Conservation (phyloP, 768 basidiomycete genomes). For the Boletus huronensis region DNA sequence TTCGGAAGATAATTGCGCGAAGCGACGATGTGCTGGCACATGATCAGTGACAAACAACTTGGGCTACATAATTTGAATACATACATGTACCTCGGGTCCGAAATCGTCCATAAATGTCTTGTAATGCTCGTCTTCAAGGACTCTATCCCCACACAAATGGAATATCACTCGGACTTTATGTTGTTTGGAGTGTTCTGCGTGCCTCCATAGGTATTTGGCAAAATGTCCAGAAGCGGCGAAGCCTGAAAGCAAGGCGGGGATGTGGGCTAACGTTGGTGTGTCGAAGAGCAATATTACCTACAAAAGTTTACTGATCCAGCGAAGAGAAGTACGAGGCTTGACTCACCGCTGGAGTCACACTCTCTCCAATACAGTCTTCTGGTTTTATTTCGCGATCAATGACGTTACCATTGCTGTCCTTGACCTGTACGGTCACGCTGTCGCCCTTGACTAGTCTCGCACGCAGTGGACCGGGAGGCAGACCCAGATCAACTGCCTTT, state of each 20-base stretch:
- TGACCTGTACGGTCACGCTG: conserved; percentile 52
- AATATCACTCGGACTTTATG: conserved; percentile 50
- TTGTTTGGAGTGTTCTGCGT: conserved; percentile 38
- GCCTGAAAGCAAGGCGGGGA: conserved; percentile 46
- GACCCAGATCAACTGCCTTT: conserved; percentile 60
- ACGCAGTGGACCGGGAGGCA: conserved; percentile 59
- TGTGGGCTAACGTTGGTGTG: conserved; percentile 59
- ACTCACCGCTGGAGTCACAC: conserved; percentile 47
- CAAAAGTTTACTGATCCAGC: background rate
- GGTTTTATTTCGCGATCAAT: conserved; percentile 50
- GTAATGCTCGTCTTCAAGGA: conserved; percentile 69
- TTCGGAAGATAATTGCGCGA: conserved; percentile 60
- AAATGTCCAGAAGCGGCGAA: conserved; percentile 49
- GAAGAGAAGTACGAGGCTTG: background rate
- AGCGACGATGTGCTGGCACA: conserved; percentile 69
- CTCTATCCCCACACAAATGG: conserved; percentile 68
- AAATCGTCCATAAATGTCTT: conserved; percentile 70
- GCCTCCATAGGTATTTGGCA: conserved; percentile 44
- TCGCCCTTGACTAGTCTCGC: conserved; percentile 62
- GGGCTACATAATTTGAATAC: conserved; percentile 20
- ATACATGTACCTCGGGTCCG: conserved; percentile 55
- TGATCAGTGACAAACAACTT: conserved; percentile 1
- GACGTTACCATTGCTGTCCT: conserved; percentile 41
- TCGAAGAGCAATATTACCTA: conserved; percentile 70
- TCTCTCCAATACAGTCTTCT: conserved; percentile 57